Percentiles rank a stretch among this genome's conserved stretches.
phyloP scores from a whole-genome alignment of 2,329 filamentous ascomycete genomes.

The Nannizziopsis barbatae region DNA sequence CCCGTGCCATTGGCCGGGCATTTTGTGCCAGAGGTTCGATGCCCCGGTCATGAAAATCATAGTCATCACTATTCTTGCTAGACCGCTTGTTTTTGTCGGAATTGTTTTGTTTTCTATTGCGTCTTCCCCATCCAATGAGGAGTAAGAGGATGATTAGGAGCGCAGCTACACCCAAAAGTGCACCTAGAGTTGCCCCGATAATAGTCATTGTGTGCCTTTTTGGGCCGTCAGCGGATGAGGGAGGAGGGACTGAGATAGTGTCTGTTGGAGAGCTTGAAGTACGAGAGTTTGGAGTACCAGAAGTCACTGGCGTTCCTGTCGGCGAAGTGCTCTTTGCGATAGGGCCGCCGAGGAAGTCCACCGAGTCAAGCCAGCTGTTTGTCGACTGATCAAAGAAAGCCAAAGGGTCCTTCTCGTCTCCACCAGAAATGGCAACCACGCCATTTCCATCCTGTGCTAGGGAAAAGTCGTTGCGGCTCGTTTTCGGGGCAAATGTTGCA shows the following conservation, averaged over 20 bases:
- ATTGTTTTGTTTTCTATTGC: conserved; percentile 10
- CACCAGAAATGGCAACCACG: conserved; percentile 67
- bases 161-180: conserved; percentile 61
- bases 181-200: conserved; percentile 69
- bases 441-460: conserved; percentile 56
- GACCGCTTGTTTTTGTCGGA: conserved; percentile 40
- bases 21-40: conserved; percentile 34
- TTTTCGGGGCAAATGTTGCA: conserved; percentile 55
- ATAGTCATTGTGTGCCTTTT: conserved; percentile 43
- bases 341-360: conserved; percentile 46
- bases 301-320: conserved; percentile 20
- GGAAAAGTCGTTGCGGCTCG: conserved; percentile 56
- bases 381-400: conserved; percentile 63
- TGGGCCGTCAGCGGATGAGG: conserved; percentile 22
- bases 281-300: conserved; percentile 22
- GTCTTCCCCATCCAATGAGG: conserved; percentile 27
- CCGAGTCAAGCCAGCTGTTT: conserved; percentile 70
- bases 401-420: conserved; percentile 54
- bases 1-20: conserved; percentile 37
- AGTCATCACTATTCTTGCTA: conserved; percentile 47
- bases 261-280: conserved; percentile 18
- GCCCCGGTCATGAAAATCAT: conserved; percentile 37
- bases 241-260: conserved; percentile 19
- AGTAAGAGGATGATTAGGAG: conserved; percentile 64
- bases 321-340: conserved; percentile 21